Percentiles rank a stretch among this genome's conserved stretches.
Evolutionary conservation across 1,139 yeast species (phyloP).

Genomic region (Yamadazyma spencermartinsiae): DNA sequence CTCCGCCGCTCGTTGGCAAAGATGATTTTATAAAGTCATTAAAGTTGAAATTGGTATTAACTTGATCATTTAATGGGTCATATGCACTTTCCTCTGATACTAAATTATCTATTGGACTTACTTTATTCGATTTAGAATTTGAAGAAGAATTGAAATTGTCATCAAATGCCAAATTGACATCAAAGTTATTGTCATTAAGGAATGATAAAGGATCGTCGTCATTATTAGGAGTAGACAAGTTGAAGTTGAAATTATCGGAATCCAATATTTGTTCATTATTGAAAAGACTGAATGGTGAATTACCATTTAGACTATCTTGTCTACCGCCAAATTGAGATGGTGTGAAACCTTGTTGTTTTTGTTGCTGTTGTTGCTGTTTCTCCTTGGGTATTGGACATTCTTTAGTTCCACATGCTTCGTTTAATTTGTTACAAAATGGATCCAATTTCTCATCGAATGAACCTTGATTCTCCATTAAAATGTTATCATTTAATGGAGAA

Average conservation of each 20-base stretch:
- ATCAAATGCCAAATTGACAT: conserved; percentile 49
- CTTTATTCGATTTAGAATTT: conserved; percentile 3
- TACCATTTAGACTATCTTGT: conserved; percentile 4
- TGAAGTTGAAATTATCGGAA: conserved; percentile 20
- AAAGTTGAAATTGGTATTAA: conserved; percentile 29
- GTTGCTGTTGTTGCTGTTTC: conserved; percentile 16
- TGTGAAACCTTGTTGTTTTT: background rate
- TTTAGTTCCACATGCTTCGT: conserved; percentile 83
- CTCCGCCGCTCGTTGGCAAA: conserved; percentile 12
- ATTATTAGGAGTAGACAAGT: conserved; percentile 15
- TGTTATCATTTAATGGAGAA: conserved; percentile 43
- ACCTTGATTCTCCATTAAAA: conserved; percentile 23
- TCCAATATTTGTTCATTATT: conserved; percentile 32
- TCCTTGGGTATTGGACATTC: conserved; percentile 65
- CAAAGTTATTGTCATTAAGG: conserved; percentile 49
- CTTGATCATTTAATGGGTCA: conserved; percentile 51
- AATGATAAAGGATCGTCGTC: conserved; percentile 44
- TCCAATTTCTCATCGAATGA: conserved; percentile 46
- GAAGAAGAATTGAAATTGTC: conserved; percentile 21
- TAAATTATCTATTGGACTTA: conserved; percentile 35
- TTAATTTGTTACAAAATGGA: conserved; percentile 73
- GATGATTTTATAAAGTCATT: conserved; percentile 38
- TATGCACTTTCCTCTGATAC: conserved; percentile 68
- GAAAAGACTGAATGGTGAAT: conserved; percentile 23
- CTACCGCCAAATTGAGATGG: conserved; percentile 2